Base-by-base conservation (phyloP, 495 filamentous ascomycete species). In the Penicillium simplicissimum region DNA sequence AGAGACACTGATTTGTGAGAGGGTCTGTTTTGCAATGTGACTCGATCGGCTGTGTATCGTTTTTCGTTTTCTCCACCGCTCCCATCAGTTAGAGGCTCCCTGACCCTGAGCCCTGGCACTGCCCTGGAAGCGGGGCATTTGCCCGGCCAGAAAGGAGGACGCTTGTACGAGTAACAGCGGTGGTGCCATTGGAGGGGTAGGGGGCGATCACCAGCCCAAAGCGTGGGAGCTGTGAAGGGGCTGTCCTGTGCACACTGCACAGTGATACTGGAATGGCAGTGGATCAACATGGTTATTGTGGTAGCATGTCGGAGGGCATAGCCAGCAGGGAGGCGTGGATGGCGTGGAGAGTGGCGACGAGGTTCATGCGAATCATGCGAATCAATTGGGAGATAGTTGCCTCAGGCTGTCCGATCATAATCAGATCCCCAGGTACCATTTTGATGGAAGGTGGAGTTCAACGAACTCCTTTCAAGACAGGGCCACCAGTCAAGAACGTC, bases 41-140 rank as follows among this genome's bases (percentile, higher is more conserved):
- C 40, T 65, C 57, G 60, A 63, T 66, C 59, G 56, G 64, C 17
- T 48, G 58, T 42, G 31, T 48, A 60, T 55, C 51, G 40, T 33
- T 52, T 52, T 59, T n/a, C n/a, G n/a, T n/a, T n/a, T n/a, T n/a
- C 62, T 56, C 68, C 60, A 68, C 65, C 62, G 58, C 55, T 59
- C 55, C 61, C 61, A 60, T 63, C 54, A 64, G 56, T 31, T 17
- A 31, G 35, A 31, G 38, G 40, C 35, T 19, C 45, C 35, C 31
- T 58, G 13, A n/a, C n/a, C n/a, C n/a, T n/a, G n/a, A n/a, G n/a
- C n/a, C n/a, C n/a, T n/a, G n/a, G n/a, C n/a, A n/a, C n/a, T n/a
- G n/a, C 43, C 21, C 36, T 55, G 36, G 37, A 55, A 55, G 33
- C 52, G 52, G 52, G 52, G 45, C 56, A 35, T 19, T 38, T 19